Evolutionary conservation across 2,329 filamentous ascomycete species (phyloP).

Genomic region (Nemania sp.): DNA sequence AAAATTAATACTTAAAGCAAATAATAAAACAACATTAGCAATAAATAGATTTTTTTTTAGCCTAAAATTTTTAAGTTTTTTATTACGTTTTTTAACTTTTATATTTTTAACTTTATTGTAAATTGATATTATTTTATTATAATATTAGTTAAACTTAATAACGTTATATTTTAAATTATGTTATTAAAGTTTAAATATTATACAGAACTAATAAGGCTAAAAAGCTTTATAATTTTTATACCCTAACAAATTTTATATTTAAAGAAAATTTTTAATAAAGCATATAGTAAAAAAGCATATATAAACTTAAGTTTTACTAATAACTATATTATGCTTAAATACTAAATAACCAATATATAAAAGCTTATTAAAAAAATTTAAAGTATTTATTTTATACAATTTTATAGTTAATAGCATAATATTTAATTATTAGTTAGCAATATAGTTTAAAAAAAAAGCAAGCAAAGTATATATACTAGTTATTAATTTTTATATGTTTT

Average conservation of each 20-base stretch:
- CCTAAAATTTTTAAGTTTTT: neutral
- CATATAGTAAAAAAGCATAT: slow-evolving; percentile 3
- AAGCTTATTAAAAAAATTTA: neutral
- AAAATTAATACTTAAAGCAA: neutral
- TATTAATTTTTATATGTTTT: slow-evolving; percentile 9
- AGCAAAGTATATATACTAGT: neutral
- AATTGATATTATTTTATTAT: slow-evolving; percentile 9
- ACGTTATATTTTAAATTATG: slow-evolving; percentile 5
- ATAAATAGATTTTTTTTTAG: neutral
- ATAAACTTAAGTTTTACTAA: neutral
- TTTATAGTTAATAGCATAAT: neutral
- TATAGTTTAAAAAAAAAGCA: neutral
- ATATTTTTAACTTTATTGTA: too few species aligned
- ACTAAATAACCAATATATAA: slow-evolving; percentile 1
- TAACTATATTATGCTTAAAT: neutral
- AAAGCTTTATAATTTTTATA: slow-evolving; percentile 7
- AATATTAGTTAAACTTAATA: neutral
- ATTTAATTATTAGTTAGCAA: neutral
- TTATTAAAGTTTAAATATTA: neutral
- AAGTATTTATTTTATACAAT: slow-evolving; percentile 1
- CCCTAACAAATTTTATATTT: neutral
- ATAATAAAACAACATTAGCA: neutral
- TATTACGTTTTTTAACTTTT: too few species aligned
- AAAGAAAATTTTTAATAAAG: neutral
- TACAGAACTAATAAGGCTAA: slow-evolving; percentile 1